Evolutionary conservation across 78 protist species (phyloP), one percentile per base, ranked within the genome.

Genomic region (Chrysochromulina parva): DNA sequence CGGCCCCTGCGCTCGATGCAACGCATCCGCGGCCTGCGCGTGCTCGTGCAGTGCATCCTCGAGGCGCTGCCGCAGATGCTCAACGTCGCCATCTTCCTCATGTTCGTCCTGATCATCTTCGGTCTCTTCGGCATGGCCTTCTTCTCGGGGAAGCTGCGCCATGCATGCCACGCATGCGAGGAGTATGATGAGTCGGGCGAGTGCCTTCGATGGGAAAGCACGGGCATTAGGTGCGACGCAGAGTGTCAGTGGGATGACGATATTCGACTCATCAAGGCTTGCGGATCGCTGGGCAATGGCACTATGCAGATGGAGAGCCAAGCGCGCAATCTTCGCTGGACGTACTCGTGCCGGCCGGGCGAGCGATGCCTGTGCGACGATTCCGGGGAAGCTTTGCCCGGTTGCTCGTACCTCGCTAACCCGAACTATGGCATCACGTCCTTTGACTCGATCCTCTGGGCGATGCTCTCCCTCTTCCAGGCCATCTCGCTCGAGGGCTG

Each of bases 401-500:
- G 1, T 17, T 78, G 86, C 60, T 0, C 59, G 11, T 1, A 0
- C 10, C 48, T 5, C 62, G 62, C 50, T 19, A 78, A 78, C 62
- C 86, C 86, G 4, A 53, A 52, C 47, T 1, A 22, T 24, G 86
- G 86, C 65, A 6, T 55, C 59, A 80, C 60, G 26, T 2, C 1
- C 54, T 94, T 85, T 13, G 96, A 94, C 94, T 20, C 85, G 91
- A 85, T 94, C 74, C 50, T 0, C 38, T 22, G 1, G 58, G 78
- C 94, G 19, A 52, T 91, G 59, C 67, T 94, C 59, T 54, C 94
- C 53, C 28, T 89, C 54, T 94, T 94, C 85, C 82, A 80, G 80
- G 13, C 55, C 47, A 67, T 88, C 65, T 73, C 94, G 67, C 55
- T 92, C 47, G 94, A 94, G 28, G 96, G 94, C 50, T 94, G 96